phyloP scores from a whole-genome alignment of 306 rosid species.

The Cicer arietinum region DNA sequence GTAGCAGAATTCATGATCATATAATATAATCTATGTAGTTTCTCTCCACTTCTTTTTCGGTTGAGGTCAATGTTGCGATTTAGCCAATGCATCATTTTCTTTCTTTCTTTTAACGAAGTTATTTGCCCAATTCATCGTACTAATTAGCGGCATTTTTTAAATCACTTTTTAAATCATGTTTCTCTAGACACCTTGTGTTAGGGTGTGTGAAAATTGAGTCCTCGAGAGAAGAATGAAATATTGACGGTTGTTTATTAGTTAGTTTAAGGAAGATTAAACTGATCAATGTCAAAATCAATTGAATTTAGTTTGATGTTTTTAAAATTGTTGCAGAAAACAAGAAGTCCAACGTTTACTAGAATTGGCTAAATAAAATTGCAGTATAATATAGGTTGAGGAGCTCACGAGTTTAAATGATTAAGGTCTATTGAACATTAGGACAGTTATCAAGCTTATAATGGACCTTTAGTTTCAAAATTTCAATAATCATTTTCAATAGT shows the following conservation, averaged over 20 bases:
- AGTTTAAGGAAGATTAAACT: not conserved
- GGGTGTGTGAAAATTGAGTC: not conserved
- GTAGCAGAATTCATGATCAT: slow-evolving; percentile 27
- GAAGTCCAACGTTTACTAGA: not conserved
- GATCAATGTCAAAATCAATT: not conserved
- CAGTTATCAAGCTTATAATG: too few relatives aligned
- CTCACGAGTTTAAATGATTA: too few relatives aligned
- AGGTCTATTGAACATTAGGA: too few relatives aligned
- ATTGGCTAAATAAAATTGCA: too few relatives aligned
- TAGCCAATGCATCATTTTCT: not conserved
- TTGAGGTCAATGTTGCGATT: not conserved
- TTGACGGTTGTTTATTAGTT: not conserved
- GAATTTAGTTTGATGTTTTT: not conserved
- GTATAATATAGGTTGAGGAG: too few relatives aligned
- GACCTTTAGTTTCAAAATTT: too few relatives aligned
- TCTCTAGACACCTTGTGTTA: not conserved
- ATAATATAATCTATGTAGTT: not conserved
- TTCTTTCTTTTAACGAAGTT: not conserved
- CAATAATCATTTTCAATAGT: too few relatives aligned
- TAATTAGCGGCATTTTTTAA: not conserved
- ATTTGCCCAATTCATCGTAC: not conserved
- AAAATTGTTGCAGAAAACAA: not conserved
- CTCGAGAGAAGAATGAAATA: not conserved
- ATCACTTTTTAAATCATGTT: not conserved
- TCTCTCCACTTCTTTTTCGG: not conserved